These are phyloP conservation scores for Fusarium nurragi DNA, from an alignment of 2,329 filamentous ascomycete species.

Conservation along the genomic window DNA sequence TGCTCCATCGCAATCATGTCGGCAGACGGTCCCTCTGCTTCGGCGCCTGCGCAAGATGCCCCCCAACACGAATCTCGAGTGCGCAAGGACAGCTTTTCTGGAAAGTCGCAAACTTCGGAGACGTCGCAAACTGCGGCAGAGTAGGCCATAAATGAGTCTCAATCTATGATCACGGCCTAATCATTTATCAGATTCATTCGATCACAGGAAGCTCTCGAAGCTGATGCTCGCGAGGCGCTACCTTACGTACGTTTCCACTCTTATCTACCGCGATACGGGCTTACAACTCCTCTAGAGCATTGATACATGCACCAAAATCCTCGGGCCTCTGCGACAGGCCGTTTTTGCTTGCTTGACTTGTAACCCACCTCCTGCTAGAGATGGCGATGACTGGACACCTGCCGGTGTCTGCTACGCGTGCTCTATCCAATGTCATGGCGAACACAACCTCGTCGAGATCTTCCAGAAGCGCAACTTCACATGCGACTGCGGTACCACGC, in stretches of 20 bases:
- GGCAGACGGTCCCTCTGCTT: slow-evolving; percentile 51
- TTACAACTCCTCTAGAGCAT: slow-evolving; percentile 72
- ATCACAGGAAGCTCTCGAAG: slow-evolving; percentile 88
- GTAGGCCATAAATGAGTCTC: slow-evolving; percentile 51
- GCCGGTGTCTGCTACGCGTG: slow-evolving; percentile 97
- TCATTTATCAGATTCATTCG: slow-evolving; percentile 76
- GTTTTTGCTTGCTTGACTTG: slow-evolving; percentile 95
- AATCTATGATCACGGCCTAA: background rate
- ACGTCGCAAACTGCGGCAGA: slow-evolving; percentile 78
- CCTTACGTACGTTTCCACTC: slow-evolving; percentile 76
- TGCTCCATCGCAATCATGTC: slow-evolving; percentile 44
- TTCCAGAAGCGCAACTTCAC: slow-evolving; percentile 96
- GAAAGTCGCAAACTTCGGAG: slow-evolving; percentile 64
- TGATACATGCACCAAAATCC: slow-evolving; percentile 88
- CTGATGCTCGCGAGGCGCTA: slow-evolving; percentile 91
- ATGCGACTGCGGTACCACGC: slow-evolving; percentile 93
- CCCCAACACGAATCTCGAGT: slow-evolving; percentile 39
- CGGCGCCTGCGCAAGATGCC: slow-evolving; percentile 36
- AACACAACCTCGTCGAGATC: slow-evolving; percentile 93
- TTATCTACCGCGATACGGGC: slow-evolving; percentile 15
- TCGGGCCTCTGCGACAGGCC: slow-evolving; percentile 86
- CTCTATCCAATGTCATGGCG: slow-evolving; percentile 95
- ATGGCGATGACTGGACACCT: slow-evolving; percentile 60
- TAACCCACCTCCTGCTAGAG: slow-evolving; percentile 77
- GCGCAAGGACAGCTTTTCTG: slow-evolving; percentile 68